Evolutionary conservation across 768 basidiomycete species (phyloP).

Genomic region (Lanmaoa pseudosensibilis): DNA sequence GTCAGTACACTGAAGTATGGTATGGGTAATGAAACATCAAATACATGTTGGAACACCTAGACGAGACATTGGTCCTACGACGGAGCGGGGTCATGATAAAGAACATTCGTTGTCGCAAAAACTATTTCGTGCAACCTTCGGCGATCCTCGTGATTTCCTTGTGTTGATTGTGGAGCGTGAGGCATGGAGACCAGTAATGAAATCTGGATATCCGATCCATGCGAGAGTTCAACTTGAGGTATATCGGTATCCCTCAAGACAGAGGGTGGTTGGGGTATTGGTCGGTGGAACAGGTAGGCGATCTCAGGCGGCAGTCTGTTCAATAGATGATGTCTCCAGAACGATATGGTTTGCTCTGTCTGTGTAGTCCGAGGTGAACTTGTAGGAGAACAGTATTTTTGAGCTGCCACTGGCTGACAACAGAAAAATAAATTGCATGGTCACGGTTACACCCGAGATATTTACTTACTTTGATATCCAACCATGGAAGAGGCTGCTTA

Average conservation of each 20-base stretch:
- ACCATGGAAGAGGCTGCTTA: conserved; percentile 11
- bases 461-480: conserved; percentile 22
- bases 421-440: not conserved
- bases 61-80: conserved; percentile 10
- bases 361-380: not conserved
- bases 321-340: conserved; percentile 24
- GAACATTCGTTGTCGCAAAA: conserved; percentile 27
- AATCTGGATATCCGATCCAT: conserved; percentile 28
- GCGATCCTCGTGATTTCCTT: not conserved
- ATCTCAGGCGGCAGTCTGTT: conserved; percentile 26
- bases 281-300: conserved; percentile 28
- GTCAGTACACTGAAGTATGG: conserved; percentile 3
- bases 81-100: conserved; percentile 12
- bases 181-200: conserved; percentile 33
- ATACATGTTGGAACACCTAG: conserved; percentile 11
- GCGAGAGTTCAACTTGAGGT: conserved; percentile 3
- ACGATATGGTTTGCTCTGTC: conserved; percentile 7
- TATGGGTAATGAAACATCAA: conserved; percentile 8
- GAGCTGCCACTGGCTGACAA: conserved; percentile 28
- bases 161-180: conserved; percentile 3
- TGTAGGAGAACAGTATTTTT: not conserved
- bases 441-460: conserved; percentile 20
- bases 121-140: conserved; percentile 20
- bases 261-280: conserved; percentile 6
- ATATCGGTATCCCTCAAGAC: not conserved